Base-by-base conservation (phyloP, 495 filamentous ascomycete genomes). In the Tuber indicum region DNA sequence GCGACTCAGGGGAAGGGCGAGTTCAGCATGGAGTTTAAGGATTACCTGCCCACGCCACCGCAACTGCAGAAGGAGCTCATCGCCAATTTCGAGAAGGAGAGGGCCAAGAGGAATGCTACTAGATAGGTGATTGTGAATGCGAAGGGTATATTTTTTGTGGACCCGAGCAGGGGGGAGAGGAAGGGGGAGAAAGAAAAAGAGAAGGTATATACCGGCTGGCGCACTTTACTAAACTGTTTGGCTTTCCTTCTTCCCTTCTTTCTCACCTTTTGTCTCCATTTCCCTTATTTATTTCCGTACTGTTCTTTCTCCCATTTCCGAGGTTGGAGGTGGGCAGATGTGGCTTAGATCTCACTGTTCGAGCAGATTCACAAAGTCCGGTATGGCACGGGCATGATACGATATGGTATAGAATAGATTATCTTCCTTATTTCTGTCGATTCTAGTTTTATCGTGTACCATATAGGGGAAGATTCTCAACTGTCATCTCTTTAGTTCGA, bases 1-100 rank as follows among this genome's bases (percentile, higher is more conserved):
- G 92, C 94, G 39, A 98, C 95, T 16, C 96, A 99, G 87, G 96
- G 96, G 74, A 99, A 99, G 88, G 96, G 96, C 80, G 96, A 99
- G 87, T 99, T 97, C 82, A 91, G 88, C 78, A 99, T 99, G 96
- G 96, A 99, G 87, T 99, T 98, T 85, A 93, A 91, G 84, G 94
- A 98, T 86, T 98, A 99, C 84, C 90, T 91, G 75, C 88, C 92
- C 74, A 92, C 95, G 79, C 92, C 94, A 72, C 89, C 90, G 76
- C 95, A 98, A 81, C 83, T 98, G 84, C 96, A 99, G 92, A 97
- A 92, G 86, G 96, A 98, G 85, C 87, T 99, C 72, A 86, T 98
- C 47, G 90, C 90, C 75, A 94, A 94, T 87, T 89, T 97, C 86
- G 86, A 94, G 84, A 97, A 97, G 89, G 91, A 91, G 83, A 89